Base-by-base conservation (phyloP, 371 early-diverging fungal species). In the Actinomucor elegans region DNA sequence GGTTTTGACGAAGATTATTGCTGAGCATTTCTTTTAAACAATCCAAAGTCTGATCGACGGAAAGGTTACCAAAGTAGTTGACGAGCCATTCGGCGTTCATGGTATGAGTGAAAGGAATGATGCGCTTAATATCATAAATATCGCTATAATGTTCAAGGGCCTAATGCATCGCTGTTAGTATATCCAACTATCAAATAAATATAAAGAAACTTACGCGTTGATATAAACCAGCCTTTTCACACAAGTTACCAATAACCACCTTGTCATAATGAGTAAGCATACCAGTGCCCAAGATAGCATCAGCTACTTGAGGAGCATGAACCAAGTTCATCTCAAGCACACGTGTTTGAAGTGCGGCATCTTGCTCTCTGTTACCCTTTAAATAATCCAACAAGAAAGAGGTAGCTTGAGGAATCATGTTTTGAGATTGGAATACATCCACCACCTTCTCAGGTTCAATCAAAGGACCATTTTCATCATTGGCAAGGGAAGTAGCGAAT, bases 121-220 rank as follows among this genome's bases (percentile, higher is more conserved):
- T 89, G 42, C 99, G 91, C 75, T 94, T 96, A 64, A 98, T 97
- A 66, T 98, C 99, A 43, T 86, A 84, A 44, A 92, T 86, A 66
- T 97, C 96, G 32, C 92, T 91, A 75, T 94, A 98, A 67, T 97
- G 94, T 73, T 98, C 99, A 42, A 98, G 81, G 1, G 99, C 98
- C 79, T 84, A 55, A 18, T 12, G 1, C 32, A 40, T 64, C 17
- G 29, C n/a, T 7, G 1, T 48, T 28, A 21, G 10, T 10, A 18
- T 26, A 24, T 21, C 12, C 8, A 0, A 64, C 65, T 44, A 56
- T 79, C 81, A 14, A n/a, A n/a, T n/a, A n/a, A n/a, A n/a, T n/a
- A n/a, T n/a, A n/a, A n/a, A n/a, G n/a, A 94, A 73, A 68, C 69
- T 55, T 65, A 84, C 88, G 27, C 97, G 79, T 80, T 98, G 98